phyloP scores from a whole-genome alignment of 495 filamentous ascomycete genomes.

The Aspergillus ellipticus region DNA sequence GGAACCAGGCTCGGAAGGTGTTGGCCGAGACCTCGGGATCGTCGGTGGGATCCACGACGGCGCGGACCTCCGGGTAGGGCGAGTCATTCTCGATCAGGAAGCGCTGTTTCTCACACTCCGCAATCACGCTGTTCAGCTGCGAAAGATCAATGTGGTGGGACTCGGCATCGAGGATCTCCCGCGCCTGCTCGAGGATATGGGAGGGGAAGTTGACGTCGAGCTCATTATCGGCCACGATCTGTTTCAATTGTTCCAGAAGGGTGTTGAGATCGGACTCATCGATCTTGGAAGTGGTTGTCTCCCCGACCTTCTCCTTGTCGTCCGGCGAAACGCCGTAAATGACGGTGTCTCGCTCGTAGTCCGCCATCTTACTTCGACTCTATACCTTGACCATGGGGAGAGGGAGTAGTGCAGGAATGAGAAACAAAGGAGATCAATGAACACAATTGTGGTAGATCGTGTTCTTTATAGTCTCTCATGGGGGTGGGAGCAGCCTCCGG shows the following conservation, averaged over 20 bases:
- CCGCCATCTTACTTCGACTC: neutral
- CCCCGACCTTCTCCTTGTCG: neutral
- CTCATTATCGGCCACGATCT: neutral
- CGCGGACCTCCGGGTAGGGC: constrained; percentile 44
- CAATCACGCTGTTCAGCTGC: neutral
- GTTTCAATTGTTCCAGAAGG: neutral
- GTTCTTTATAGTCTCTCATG: too few species aligned
- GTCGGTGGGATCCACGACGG: constrained; percentile 35
- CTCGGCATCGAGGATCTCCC: neutral
- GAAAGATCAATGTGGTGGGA: neutral
- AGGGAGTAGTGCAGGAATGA: too few species aligned
- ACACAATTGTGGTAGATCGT: too few species aligned
- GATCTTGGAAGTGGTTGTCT: neutral
- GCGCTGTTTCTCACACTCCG: neutral
- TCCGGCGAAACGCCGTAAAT: neutral
- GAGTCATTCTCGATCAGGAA: constrained; percentile 20
- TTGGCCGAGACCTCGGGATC: constrained; percentile 31
- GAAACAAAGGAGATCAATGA: too few species aligned
- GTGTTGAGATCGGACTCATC: neutral
- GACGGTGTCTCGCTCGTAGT: neutral
- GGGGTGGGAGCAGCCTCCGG: too few species aligned
- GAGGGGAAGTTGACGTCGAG: neutral
- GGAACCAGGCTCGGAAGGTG: constrained; percentile 57
- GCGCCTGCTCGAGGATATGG: neutral
- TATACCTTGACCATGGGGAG: too few species aligned